Evolutionary conservation across 139 green algal genomes (phyloP), one percentile per base, ranked within the genome.

Genomic region (Raphidocelis subcapitata): DNA sequence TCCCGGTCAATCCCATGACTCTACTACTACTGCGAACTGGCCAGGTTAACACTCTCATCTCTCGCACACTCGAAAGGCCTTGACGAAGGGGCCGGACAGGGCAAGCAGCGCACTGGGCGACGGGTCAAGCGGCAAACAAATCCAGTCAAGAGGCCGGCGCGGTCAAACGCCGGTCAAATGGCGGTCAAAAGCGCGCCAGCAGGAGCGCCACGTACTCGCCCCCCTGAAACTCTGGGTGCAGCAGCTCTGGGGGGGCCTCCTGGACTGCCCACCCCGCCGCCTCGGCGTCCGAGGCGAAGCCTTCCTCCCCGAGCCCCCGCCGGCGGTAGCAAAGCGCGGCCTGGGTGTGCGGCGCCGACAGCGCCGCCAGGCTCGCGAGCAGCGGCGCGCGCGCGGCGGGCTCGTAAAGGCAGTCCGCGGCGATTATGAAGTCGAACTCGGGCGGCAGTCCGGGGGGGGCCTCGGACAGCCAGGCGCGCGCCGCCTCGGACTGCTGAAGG

Each of bases 351-450:
- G 81, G 57, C 35, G 64, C 49, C 1, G 49, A 63, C 41, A 86
- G 67, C 23, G n/a, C 26, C 28, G 44, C 5, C 18, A 86, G 8
- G 24, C 67, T 72, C 2, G 18, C 24, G 33, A 86, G 65, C 63
- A 86, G 74, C 1, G 65, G 24, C 2, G 41, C 26, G 32, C 76
- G 69, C 28, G 41, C 47, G 3, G 63, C 36, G 0, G 51, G 60
- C n/a, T 83, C 73, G 51, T 83, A 86, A 54, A 86, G 64, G 29
- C 81, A 49, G 31, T 86, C 81, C 3, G 76, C 76, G 20, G 63
- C 81, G 1, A 80, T 75, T 23, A 86, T 75, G 10, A 80, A 8
- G 54, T 86, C 81, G 57, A 52, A 62, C 5, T n/a, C n/a, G n/a
- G 37, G 8, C 36, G 3, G 33, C 23, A 28, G 54, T 16, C 0